A percentile compares a stretch with the other conserved stretches of the same genome.
Evolutionary conservation across 208 protist species (phyloP).

Genomic region (Acanthamoeba healyi): DNA sequence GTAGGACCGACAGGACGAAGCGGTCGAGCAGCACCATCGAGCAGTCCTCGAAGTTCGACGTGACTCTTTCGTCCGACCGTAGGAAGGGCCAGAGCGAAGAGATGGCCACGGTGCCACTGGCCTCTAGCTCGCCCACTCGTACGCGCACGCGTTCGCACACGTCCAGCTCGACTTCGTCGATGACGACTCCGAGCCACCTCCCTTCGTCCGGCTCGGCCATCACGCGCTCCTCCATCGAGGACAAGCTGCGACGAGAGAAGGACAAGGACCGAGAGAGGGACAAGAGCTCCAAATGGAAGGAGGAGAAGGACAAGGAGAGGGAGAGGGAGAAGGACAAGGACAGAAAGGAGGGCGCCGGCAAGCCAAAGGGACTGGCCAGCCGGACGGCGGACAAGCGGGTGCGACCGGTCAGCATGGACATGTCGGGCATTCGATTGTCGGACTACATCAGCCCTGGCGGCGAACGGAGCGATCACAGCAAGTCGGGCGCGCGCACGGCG

Average conservation of each 20-base stretch:
- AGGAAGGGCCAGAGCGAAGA: background rate
- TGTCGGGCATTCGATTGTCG: background rate
- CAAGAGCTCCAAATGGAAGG: background rate
- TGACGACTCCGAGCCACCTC: background rate
- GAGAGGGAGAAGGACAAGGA: too few relatives aligned
- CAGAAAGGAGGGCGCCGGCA: background rate
- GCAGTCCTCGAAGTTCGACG: too few relatives aligned
- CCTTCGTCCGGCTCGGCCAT: background rate
- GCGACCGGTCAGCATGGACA: conserved; percentile 3
- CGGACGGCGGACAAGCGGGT: background rate
- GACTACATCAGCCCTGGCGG: background rate
- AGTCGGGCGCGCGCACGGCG: background rate
- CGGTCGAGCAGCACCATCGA: too few relatives aligned
- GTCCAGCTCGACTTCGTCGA: background rate
- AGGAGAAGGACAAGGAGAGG: background rate
- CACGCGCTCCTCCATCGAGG: background rate
- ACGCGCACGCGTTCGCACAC: background rate
- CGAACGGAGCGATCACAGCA: background rate
- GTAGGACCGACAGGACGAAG: background rate
- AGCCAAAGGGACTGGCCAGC: background rate
- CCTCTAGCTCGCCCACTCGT: background rate
- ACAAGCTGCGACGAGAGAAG: too few relatives aligned
- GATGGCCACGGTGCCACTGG: background rate
- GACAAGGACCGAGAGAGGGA: background rate
- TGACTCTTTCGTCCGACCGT: background rate